Percentiles rank a stretch among this genome's conserved stretches.
phyloP scores from a whole-genome alignment of 371 early-diverging fungal genomes.

The Mucor saturninus region DNA sequence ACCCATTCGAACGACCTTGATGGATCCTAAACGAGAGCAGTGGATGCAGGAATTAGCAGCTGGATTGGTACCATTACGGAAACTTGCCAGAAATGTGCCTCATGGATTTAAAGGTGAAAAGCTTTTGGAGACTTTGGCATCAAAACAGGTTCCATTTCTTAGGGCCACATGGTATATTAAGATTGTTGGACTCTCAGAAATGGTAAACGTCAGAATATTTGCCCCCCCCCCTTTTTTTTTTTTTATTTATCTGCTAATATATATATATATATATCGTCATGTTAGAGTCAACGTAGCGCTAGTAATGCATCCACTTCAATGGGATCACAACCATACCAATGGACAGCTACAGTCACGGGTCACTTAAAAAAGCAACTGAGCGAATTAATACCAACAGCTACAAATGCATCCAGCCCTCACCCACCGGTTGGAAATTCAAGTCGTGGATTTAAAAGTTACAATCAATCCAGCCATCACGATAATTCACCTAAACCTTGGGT shows the following conservation, averaged over 20 bases:
- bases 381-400: slow-evolving; percentile 46
- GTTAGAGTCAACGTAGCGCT: slow-evolving; percentile 42
- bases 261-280: too few species aligned
- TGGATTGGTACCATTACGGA: slow-evolving; percentile 59
- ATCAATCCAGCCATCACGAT: slow-evolving; percentile 35
- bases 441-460: slow-evolving; percentile 32
- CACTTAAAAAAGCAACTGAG: slow-evolving; percentile 51
- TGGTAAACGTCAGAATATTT: slow-evolving; percentile 40
- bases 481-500: slow-evolving; percentile 52
- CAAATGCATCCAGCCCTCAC: slow-evolving; percentile 32
- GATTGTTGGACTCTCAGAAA: slow-evolving; percentile 66
- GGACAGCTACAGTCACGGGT: slow-evolving; percentile 42
- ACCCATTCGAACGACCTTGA: slow-evolving; percentile 60
- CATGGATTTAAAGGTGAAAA: slow-evolving; percentile 73
- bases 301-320: slow-evolving; percentile 34
- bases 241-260: background rate
- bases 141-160: slow-evolving; percentile 66
- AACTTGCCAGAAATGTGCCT: slow-evolving; percentile 62
- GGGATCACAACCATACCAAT: slow-evolving; percentile 35
- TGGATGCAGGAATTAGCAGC: slow-evolving; percentile 65
- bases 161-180: slow-evolving; percentile 82
- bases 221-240: background rate
- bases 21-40: slow-evolving; percentile 62
- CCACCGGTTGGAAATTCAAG: slow-evolving; percentile 22
- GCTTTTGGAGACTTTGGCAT: slow-evolving; percentile 63